A percentile compares a stretch with the other conserved stretches of the same genome.
Conservation (phyloP, 2,329 filamentous ascomycete genomes). For the Pseudocercospora fuligena region DNA sequence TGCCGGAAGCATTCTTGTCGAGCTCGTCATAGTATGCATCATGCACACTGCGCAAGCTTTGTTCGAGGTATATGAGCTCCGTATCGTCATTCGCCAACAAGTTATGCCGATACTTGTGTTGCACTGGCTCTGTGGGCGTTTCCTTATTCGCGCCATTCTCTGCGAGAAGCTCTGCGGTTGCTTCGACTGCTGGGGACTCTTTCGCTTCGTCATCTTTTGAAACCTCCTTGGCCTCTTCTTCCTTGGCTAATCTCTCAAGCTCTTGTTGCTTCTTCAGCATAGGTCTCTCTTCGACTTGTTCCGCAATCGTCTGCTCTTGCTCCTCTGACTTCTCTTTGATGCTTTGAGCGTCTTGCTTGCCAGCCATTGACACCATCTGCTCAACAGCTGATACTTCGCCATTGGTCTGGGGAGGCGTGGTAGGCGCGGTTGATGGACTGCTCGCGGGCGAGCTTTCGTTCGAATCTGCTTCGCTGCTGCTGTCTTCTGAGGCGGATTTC, state of each 20-base stretch:
- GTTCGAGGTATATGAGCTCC: conserved; percentile 77
- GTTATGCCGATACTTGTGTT: conserved; percentile 66
- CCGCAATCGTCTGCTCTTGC: conserved; percentile 84
- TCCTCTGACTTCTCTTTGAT: conserved; percentile 79
- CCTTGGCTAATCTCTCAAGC: conserved; percentile 70
- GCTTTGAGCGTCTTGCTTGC: conserved; percentile 68
- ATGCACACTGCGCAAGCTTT: conserved; percentile 77
- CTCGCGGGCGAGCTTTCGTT: conserved; percentile 13
- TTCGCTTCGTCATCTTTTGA: conserved; percentile 57
- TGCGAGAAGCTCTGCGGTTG: conserved; percentile 44
- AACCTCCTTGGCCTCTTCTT: conserved; percentile 65
- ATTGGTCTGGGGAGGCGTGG: conserved; percentile 36
- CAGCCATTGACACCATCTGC: conserved; percentile 76
- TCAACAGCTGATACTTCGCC: conserved; percentile 66
- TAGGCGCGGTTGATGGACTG: conserved; percentile 22
- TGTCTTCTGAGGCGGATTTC: conserved; percentile 16
- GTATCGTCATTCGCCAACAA: conserved; percentile 86
- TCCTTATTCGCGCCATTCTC: conserved; percentile 46
- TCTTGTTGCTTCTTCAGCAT: conserved; percentile 90
- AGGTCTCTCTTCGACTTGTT: conserved; percentile 86
- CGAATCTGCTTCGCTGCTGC: conserved; percentile 12
- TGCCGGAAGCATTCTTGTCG: conserved; percentile 58
- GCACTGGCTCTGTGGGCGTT: conserved; percentile 33
- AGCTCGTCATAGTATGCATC: conserved; percentile 82
- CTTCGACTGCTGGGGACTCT: conserved; percentile 54